phyloP scores from a whole-genome alignment of 1,139 yeast species.

The Yamadazyma trypodendri region DNA sequence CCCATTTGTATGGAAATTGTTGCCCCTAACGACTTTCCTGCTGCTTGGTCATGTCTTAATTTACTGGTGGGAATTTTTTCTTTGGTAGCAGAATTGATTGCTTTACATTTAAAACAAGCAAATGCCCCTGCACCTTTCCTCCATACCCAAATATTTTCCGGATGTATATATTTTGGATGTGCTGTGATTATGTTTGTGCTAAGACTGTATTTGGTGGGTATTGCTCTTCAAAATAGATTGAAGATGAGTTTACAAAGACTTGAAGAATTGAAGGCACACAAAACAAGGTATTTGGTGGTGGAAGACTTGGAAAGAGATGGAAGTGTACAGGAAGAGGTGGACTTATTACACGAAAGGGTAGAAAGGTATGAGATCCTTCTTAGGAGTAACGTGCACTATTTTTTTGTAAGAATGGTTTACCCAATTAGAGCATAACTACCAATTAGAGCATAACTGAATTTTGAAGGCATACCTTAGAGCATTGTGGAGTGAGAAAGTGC shows the following conservation, averaged over 20 bases:
- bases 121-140: constrained; percentile 44
- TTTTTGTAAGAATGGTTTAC: constrained; percentile 21
- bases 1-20: constrained; percentile 60
- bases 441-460: no score
- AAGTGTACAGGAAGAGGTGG: constrained; percentile 12
- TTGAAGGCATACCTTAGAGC: no score
- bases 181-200: constrained; percentile 27
- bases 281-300: constrained; percentile 15
- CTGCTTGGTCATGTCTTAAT: constrained; percentile 62
- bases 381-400: constrained; percentile 10
- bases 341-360: constrained; percentile 19
- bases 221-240: constrained; percentile 16
- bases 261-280: constrained; percentile 7
- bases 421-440: constrained; percentile 25
- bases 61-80: constrained; percentile 44
- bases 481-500: no score
- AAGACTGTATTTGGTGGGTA: constrained; percentile 31
- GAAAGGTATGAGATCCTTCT: constrained; percentile 21
- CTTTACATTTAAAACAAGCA: constrained; percentile 38
- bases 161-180: constrained; percentile 43
- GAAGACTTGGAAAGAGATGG: constrained; percentile 12
- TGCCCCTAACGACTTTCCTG: constrained; percentile 46
- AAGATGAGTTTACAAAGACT: constrained; percentile 5
- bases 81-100: constrained; percentile 51
- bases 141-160: constrained; percentile 62